Base-by-base conservation (phyloP, 306 rosid species). In the Sphenostylis stenocarpa region DNA sequence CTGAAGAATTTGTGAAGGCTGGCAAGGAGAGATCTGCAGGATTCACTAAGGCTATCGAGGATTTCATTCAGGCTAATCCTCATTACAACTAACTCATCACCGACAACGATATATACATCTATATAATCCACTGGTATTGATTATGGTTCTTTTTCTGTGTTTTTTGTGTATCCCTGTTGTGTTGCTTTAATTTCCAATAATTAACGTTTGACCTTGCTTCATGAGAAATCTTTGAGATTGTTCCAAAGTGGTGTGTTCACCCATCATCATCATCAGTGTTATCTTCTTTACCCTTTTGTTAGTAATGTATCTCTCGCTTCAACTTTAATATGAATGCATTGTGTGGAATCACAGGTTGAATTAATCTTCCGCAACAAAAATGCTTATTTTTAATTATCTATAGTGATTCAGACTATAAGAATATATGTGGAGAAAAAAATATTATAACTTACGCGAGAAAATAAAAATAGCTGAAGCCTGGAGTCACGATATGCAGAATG, bases 1-100 rank as follows among this genome's bases (percentile, higher is more conserved):
- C 68, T 0, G 81, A 88, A 49, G 88, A 77, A 24, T 70, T 60
- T 0, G 52, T 86, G 29, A 87, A 82, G 70, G 72, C 19, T 0
- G 84, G 82, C n/a, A 85, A 86, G 44, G 86, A 90, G 29, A 86
- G 78, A 75, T 79, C 76, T 9, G 3, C 23, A 2, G 79, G 61
- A 0, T 77, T 86, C 68, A 62, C 84, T 76, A 88, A 87, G 84
- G 86, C 89, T 29, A 4, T 86, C 41, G 91, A 86, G 80, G 20
- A 2, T 36, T 86, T 80, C 75, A 75, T 88, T 73, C 21, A 62
- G 57, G 86, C 74, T 9, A 75, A 88, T 78, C 84, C 88, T 1
- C 51, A 49, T 29, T 88, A 83, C 87, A 69, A 79, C 82, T 83
- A 77, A 81, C 20, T 41, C 17, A 63, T 0, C 12, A 13, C 7